A percentile compares a stretch with the other conserved stretches of the same genome.
These are phyloP conservation scores for Podospora bellae-mahoneyi DNA, from an alignment of 495 filamentous ascomycete genomes.

Conservation along the genomic window DNA sequence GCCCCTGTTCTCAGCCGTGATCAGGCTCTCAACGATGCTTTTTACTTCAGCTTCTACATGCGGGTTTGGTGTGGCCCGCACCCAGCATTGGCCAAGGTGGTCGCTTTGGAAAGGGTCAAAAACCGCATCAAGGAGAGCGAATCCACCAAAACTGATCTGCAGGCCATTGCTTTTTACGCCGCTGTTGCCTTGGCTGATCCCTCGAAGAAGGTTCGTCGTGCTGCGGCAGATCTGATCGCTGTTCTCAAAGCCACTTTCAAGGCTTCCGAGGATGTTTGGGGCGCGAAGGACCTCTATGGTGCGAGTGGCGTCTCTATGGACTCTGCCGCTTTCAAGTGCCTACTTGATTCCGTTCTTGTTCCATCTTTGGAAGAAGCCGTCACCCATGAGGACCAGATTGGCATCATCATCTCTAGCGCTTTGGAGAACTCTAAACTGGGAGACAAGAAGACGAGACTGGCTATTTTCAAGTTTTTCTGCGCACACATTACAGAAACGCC, in stretches of 20 bases:
- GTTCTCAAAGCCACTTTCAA: slow-evolving; percentile 38
- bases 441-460: slow-evolving; percentile 51
- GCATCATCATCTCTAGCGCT: slow-evolving; percentile 53
- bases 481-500: slow-evolving; percentile 68
- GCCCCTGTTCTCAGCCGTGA: slow-evolving; percentile 56
- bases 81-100: slow-evolving; percentile 61
- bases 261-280: slow-evolving; percentile 31
- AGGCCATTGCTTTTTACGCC: slow-evolving; percentile 74
- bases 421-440: slow-evolving; percentile 49
- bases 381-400: slow-evolving; percentile 64
- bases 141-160: slow-evolving; percentile 59
- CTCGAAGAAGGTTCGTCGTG: slow-evolving; percentile 66
- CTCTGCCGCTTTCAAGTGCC: slow-evolving; percentile 49
- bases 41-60: slow-evolving; percentile 74
- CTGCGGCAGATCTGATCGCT: slow-evolving; percentile 62
- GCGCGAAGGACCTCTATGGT: slow-evolving; percentile 45
- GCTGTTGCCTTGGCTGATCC: slow-evolving; percentile 70
- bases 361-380: slow-evolving; percentile 78
- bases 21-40: slow-evolving; percentile 54
- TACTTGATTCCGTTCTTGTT: slow-evolving; percentile 62
- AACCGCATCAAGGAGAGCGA: slow-evolving; percentile 49
- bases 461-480: slow-evolving; percentile 70
- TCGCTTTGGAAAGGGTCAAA: slow-evolving; percentile 62
- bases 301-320: slow-evolving; percentile 55
- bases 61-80: slow-evolving; percentile 69